Conservation (phyloP, 1,139 yeast genomes). For the Blastobotrys malaysiensis region DNA sequence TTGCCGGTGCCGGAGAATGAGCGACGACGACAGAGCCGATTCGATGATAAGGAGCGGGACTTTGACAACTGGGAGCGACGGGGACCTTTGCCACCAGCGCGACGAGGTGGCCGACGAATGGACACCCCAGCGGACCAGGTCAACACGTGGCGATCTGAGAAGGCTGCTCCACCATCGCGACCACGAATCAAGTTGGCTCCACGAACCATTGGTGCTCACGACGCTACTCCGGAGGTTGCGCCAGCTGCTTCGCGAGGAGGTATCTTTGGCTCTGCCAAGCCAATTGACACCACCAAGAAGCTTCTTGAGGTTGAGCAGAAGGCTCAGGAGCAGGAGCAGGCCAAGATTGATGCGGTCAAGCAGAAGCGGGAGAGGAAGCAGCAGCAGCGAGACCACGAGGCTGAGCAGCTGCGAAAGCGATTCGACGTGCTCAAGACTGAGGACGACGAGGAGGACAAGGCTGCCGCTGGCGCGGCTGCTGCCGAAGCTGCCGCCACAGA, state of each 20-base stretch:
- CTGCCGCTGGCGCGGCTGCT: constrained; percentile 19
- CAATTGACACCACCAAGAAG: constrained; percentile 35
- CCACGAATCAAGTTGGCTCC: constrained; percentile 28
- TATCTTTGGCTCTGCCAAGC: constrained; percentile 37
- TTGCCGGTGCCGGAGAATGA: constrained; percentile 26
- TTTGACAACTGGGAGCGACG: constrained; percentile 32
- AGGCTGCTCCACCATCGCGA: constrained; percentile 18
- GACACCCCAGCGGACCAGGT: constrained; percentile 6
- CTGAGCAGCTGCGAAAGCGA: constrained; percentile 27
- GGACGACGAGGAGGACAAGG: constrained; percentile 52
- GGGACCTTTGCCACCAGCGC: constrained; percentile 30
- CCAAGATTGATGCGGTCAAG: constrained; percentile 23
- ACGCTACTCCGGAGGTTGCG: constrained; percentile 20
- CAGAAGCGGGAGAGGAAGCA: constrained; percentile 14
- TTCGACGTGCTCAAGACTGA: constrained; percentile 65
- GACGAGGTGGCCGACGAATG: constrained; percentile 13
- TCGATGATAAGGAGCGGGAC: constrained; percentile 28
- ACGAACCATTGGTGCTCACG: constrained; percentile 24
- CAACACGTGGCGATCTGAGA: constrained; percentile 17
- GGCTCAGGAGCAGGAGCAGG: constrained; percentile 26
- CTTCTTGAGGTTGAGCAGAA: constrained; percentile 28
- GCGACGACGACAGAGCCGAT: constrained; percentile 12
- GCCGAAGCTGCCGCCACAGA: constrained; percentile 32
- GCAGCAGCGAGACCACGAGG: constrained; percentile 13
- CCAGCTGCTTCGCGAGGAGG: constrained; percentile 22